A percentile compares a stretch with the other conserved stretches of the same genome.
These are phyloP conservation scores for Debaryomyces sp. DNA, from an alignment of 1,139 yeast species.

Conservation along the genomic window DNA sequence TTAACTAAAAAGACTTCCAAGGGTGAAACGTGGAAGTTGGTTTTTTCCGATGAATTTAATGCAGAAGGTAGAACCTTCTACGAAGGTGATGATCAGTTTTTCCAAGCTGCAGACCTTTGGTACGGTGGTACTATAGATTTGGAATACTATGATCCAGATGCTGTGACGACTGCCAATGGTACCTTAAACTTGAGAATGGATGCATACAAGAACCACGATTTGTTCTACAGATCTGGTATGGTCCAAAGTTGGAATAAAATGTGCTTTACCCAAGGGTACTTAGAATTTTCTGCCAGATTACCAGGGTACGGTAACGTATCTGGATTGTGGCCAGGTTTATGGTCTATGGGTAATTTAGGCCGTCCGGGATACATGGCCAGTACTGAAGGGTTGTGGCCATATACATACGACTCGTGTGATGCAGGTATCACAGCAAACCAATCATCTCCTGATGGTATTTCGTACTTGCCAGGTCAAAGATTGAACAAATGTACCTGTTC, in stretches of 20 bases:
- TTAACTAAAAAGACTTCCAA: slow-evolving; percentile 43
- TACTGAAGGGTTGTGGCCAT: slow-evolving; percentile 92
- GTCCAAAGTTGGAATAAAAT: slow-evolving; percentile 81
- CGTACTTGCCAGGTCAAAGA: slow-evolving; percentile 77
- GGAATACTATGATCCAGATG: slow-evolving; percentile 91
- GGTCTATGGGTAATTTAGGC: slow-evolving; percentile 87
- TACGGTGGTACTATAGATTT: slow-evolving; percentile 81
- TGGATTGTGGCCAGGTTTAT: slow-evolving; percentile 90
- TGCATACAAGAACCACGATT: slow-evolving; percentile 68
- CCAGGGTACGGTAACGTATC: slow-evolving; percentile 71
- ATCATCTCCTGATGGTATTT: slow-evolving; percentile 80
- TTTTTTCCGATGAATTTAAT: slow-evolving; percentile 82
- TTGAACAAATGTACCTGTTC: slow-evolving; percentile 70
- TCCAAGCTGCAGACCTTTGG: slow-evolving; percentile 74
- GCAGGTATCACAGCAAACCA: slow-evolving; percentile 92
- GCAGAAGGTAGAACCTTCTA: slow-evolving; percentile 83
- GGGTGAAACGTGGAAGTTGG: slow-evolving; percentile 69
- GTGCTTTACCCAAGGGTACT: slow-evolving; percentile 75
- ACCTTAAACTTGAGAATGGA: slow-evolving; percentile 68
- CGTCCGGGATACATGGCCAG: slow-evolving; percentile 81
- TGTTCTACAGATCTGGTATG: slow-evolving; percentile 84
- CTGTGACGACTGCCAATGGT: slow-evolving; percentile 69
- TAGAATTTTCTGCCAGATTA: slow-evolving; percentile 70
- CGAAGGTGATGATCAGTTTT: slow-evolving; percentile 82
- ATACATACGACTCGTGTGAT: slow-evolving; percentile 79